Conservation (phyloP, 441 rosid species). For the Populus hybrid region DNA sequence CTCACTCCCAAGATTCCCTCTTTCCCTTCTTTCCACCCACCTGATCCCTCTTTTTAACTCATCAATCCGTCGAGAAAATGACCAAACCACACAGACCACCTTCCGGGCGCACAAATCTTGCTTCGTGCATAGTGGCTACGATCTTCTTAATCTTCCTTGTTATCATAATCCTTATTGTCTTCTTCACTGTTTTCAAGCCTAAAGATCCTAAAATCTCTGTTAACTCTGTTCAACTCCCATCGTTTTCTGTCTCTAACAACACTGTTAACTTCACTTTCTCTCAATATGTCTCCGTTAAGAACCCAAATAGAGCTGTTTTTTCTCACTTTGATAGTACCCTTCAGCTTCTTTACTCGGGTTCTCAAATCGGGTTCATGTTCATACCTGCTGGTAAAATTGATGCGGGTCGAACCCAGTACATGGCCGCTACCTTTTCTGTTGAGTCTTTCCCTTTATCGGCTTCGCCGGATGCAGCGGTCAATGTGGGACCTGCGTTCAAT, state of each 20-base stretch:
- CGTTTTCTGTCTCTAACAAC: constrained; percentile 80
- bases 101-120: constrained; percentile 71
- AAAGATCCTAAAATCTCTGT: constrained; percentile 86
- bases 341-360: constrained; percentile 81
- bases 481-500: constrained; percentile 26
- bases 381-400: constrained; percentile 91
- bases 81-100: constrained; percentile 35
- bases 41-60: not conserved
- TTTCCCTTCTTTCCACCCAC: not conserved
- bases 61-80: constrained; percentile 6
- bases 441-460: constrained; percentile 60
- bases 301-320: constrained; percentile 79
- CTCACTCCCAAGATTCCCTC: not conserved
- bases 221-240: constrained; percentile 84
- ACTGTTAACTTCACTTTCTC: constrained; percentile 84
- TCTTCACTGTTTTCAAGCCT: constrained; percentile 87
- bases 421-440: constrained; percentile 84
- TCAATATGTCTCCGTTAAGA: constrained; percentile 74
- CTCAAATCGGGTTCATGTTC: constrained; percentile 90
- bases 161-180: constrained; percentile 59
- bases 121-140: constrained; percentile 84
- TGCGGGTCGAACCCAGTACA: constrained; percentile 70
- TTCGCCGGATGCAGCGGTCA: constrained; percentile 31
- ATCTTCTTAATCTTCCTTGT: constrained; percentile 68
- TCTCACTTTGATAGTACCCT: constrained; percentile 87